Evolutionary conservation across 441 rosid genomes (phyloP), one percentile per base, ranked within the genome.

Genomic region (Flueggea neowawraea): DNA sequence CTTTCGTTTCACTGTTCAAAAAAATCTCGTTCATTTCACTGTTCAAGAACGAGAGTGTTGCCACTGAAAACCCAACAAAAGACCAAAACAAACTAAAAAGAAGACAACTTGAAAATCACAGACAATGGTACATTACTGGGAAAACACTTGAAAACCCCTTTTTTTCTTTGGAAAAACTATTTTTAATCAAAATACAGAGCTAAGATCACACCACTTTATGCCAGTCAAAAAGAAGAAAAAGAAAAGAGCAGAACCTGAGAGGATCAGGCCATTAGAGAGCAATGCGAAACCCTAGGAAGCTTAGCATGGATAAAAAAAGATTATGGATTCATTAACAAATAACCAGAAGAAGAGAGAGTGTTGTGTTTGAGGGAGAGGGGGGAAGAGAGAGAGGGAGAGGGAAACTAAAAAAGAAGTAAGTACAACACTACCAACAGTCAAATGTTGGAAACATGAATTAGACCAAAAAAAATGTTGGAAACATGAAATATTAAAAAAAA

Each of bases 371-470:
- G n/a, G n/a, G n/a, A n/a, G n/a, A n/a, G n/a, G n/a, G n/a, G n/a
- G n/a, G n/a, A n/a, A n/a, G n/a, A n/a, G n/a, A n/a, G n/a, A n/a
- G 39, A 32, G 51, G 12, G 31, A 28, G 12, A 54, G 12, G 31
- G 12, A 32, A 14, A 12, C 50, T 45, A 13, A 9, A 3, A 31
- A n/a, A 48, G 6, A 16, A 4, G 31, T 12, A n/a, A 0, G 10
- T 15, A 5, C 10, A 31, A 8, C 31, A 15, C 45, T 11, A 12
- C 0, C 8, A 52, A 45, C 43, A 65, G 72, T 31, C 52, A 48
- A 67, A 28, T n/a, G 68, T 68, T 60, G 73, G 65, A 71, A 64
- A 64, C 48, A 51, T 5, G 58, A 51, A 68, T 3, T 33, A n/a
- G n/a, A n/a, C n/a, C n/a, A n/a, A n/a, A n/a, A n/a, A n/a, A n/a